These are phyloP conservation scores for Pittosporum tobira DNA, from an alignment of 129 eudicot species.

Conservation along the genomic window DNA sequence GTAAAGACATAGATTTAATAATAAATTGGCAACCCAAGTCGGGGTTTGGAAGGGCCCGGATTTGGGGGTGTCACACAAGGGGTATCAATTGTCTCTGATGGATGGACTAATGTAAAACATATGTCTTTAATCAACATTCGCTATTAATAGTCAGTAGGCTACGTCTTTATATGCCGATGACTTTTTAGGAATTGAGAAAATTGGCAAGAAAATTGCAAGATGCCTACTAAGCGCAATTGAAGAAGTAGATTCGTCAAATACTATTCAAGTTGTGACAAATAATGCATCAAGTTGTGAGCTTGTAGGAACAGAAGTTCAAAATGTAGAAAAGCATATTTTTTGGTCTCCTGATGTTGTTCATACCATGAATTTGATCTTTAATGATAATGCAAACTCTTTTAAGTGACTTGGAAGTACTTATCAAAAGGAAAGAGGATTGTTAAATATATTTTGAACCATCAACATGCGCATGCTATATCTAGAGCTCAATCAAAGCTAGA, in stretches of 20 bases:
- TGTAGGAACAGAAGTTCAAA: neutral
- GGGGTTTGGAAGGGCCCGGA: no score
- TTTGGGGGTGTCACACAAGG: no score
- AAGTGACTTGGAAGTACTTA: neutral
- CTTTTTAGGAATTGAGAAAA: no score
- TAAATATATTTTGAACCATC: no score
- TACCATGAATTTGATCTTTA: neutral
- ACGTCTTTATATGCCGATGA: neutral
- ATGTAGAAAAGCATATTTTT: neutral
- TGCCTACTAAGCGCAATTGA: no score
- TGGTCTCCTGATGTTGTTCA: slow-evolving; percentile 1
- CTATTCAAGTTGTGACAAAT: neutral
- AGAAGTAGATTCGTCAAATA: no score
- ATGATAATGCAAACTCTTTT: neutral
- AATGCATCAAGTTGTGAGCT: neutral
- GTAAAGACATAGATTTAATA: no score
- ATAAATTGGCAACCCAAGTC: no score
- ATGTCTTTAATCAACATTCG: neutral
- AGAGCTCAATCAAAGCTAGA: no score
- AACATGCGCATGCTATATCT: neutral
- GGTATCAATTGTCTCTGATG: no score
- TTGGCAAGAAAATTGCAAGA: neutral
- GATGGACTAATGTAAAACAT: no score
- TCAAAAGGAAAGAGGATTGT: no score
- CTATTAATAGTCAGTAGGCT: neutral